Base-by-base conservation (phyloP, 108 stramenopile species). In the Cyclotella baltica region DNA sequence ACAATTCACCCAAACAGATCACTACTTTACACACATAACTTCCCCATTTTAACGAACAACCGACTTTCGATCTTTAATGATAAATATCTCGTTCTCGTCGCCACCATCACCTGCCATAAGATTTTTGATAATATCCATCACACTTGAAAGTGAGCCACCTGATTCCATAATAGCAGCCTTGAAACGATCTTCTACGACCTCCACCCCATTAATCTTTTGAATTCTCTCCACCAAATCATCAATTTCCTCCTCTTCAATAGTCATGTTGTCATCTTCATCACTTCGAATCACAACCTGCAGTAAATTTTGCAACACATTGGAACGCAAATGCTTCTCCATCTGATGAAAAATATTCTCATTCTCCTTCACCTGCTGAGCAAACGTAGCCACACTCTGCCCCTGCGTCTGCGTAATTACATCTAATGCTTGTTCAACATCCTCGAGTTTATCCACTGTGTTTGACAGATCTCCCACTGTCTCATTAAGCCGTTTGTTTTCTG, bases 81-180 rank as follows among this genome's bases (percentile, higher is more conserved):
- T 78, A 72, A 92, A 92, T 58, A 92, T 88, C 52, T 67, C 57
- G 18, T 89, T 76, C 8, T 70, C 74, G 55, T 70, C 84, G 2
- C 79, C 57, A n/a, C 80, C 36, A 36, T 89, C 76, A 38, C 89
- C 85, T 28, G 73, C 64, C 55, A 89, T 63, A 18, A 92, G 73
- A 61, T 92, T 90, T 72, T 87, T 80, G 27, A 92, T 78, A n/a
- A 89, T 81, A 46, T 90, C 88, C 83, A 92, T 89, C 19, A 92
- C 81, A 73, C 31, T 85, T 51, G 62, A 85, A 52, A 61, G 88
- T 55, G 74, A 81, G 64, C 70, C 88, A 76, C 77, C 77, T 10
- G 64, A 72, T 0, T 40, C 22, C 57, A 62, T 71, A 34, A 90
- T 81, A 15, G 84, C 84, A 23, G 70, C 36, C 64, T 79, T 79